These are phyloP conservation scores for Pisolithus marmoratus DNA, from an alignment of 768 basidiomycete species.

Conservation along the genomic window DNA sequence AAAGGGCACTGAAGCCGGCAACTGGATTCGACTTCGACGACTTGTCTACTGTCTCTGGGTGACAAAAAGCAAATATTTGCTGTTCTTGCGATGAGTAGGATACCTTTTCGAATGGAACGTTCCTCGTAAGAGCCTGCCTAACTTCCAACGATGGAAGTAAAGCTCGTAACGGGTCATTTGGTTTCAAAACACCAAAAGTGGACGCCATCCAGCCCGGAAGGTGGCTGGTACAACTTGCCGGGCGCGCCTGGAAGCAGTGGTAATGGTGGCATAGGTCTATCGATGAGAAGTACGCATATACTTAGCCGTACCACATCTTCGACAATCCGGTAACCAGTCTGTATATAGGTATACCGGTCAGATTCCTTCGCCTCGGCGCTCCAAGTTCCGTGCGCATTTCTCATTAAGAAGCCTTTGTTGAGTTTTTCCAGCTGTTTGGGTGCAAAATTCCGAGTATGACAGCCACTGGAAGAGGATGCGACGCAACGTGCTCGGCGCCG, in stretches of 20 bases:
- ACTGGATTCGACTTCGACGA: background rate
- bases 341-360: background rate
- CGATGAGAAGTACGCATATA: constrained; percentile 21
- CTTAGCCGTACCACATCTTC: constrained; percentile 23
- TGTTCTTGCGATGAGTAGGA: constrained; percentile 9
- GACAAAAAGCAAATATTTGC: constrained; percentile 25
- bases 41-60: constrained; percentile 12
- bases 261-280: constrained; percentile 7
- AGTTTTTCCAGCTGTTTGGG: constrained; percentile 27
- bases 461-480: constrained; percentile 42
- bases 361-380: background rate
- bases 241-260: constrained; percentile 12
- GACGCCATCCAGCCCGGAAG: constrained; percentile 54
- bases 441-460: constrained; percentile 32
- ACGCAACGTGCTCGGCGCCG: constrained; percentile 31
- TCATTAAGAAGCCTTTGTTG: constrained; percentile 35
- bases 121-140: background rate
- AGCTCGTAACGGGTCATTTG: constrained; percentile 29
- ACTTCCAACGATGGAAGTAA: constrained; percentile 21
- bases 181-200: constrained; percentile 40
- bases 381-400: constrained; percentile 33
- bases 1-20: constrained; percentile 1
- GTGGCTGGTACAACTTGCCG: constrained; percentile 15
- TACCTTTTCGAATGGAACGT: constrained; percentile 2
- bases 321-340: constrained; percentile 5